Conservation (phyloP, 2,329 filamentous ascomycete species). For the Xylariomycetidae sp. region DNA sequence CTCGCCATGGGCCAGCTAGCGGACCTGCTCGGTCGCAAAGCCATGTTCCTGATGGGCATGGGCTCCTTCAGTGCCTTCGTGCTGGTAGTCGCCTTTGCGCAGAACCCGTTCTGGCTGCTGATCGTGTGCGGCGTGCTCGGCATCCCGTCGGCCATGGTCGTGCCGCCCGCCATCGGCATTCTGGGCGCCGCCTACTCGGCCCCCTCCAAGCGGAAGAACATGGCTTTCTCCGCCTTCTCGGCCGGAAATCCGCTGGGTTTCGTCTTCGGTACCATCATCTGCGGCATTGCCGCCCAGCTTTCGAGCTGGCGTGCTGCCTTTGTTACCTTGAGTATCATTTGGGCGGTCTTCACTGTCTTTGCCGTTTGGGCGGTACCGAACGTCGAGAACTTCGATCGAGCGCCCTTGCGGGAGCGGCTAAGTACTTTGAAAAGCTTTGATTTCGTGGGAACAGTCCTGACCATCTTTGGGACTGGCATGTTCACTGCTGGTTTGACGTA, state of each 20-base stretch:
- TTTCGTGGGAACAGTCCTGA: conserved; percentile 52
- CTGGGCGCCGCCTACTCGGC: conserved; percentile 58
- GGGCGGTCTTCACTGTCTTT: conserved; percentile 50
- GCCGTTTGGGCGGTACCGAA: conserved; percentile 57
- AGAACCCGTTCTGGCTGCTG: conserved; percentile 52
- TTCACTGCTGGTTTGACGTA: conserved; percentile 56
- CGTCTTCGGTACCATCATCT: conserved; percentile 46
- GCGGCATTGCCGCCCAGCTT: conserved; percentile 54
- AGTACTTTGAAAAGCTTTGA: conserved; percentile 50
- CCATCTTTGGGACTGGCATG: conserved; percentile 59
- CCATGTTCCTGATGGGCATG: conserved; percentile 55
- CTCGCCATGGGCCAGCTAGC: conserved; percentile 61
- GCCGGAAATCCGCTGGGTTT: conserved; percentile 32
- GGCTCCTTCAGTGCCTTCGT: conserved; percentile 51
- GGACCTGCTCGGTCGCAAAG: conserved; percentile 59
- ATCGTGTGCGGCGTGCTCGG: conserved; percentile 59
- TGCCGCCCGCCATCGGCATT: conserved; percentile 57
- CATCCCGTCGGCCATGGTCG: conserved; percentile 56
- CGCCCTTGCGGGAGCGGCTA: conserved; percentile 30
- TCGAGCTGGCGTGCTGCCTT: conserved; percentile 60
- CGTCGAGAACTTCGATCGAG: conserved; percentile 37
- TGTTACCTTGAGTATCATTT: conserved; percentile 57
- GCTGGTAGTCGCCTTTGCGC: conserved; percentile 54
- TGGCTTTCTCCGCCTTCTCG: conserved; percentile 26
- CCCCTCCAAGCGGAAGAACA: conserved; percentile 37